phyloP scores from a whole-genome alignment of 306 rosid species.

The Cyclanthera cordifolia region DNA sequence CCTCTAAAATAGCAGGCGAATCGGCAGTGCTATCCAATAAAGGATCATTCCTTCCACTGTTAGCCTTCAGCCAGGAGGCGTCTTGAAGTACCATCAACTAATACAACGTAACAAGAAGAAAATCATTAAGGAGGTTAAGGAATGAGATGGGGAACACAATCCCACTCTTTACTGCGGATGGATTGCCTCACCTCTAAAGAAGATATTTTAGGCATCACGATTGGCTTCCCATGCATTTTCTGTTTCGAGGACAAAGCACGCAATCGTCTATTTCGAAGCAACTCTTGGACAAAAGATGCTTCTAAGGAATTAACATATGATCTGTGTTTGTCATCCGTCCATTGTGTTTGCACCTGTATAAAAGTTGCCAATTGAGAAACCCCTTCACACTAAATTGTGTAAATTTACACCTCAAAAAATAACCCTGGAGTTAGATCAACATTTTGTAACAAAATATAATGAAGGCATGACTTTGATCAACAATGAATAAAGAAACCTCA shows the following conservation, averaged over 20 bases:
- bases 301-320: slow-evolving; percentile 61
- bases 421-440: background rate
- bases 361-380: slow-evolving; percentile 12
- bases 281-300: slow-evolving; percentile 60
- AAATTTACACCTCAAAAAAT: background rate
- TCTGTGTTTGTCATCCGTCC: slow-evolving; percentile 77
- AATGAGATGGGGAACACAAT: slow-evolving; percentile 7
- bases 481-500: background rate
- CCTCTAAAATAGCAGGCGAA: slow-evolving; percentile 48
- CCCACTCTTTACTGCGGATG: slow-evolving; percentile 1
- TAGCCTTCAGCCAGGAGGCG: slow-evolving; percentile 44
- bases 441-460: background rate
- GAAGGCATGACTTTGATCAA: background rate
- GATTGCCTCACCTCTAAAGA: slow-evolving; percentile 41
- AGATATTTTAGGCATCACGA: slow-evolving; percentile 27
- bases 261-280: slow-evolving; percentile 33
- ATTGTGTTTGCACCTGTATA: slow-evolving; percentile 40
- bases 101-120: slow-evolving; percentile 21
- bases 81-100: slow-evolving; percentile 44
- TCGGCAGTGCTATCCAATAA: slow-evolving; percentile 55
- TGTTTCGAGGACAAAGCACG: slow-evolving; percentile 24
- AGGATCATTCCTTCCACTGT: slow-evolving; percentile 34
- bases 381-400: background rate
- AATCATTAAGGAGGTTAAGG: slow-evolving; percentile 15
- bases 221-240: slow-evolving; percentile 19